These are phyloP conservation scores for Solanum bulbocastanum DNA, from an alignment of 257 asterid genomes.

Conservation along the genomic window DNA sequence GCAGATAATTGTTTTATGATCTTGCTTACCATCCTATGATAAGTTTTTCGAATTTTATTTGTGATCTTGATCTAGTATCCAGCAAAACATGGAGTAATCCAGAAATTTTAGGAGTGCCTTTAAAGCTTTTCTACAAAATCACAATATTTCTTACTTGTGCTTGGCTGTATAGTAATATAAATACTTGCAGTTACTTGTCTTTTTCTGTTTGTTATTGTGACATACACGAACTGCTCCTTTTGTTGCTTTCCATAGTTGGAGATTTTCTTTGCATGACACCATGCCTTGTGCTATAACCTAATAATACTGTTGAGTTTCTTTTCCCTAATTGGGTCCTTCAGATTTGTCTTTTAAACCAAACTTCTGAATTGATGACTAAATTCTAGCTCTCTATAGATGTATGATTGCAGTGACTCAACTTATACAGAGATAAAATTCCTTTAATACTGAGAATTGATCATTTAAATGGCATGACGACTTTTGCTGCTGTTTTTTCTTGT, in stretches of 20 bases:
- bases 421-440: neutral
- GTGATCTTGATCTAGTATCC: neutral
- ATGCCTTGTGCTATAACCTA: neutral
- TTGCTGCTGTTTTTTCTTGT: neutral
- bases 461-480: neutral
- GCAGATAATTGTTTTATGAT: neutral
- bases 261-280: neutral
- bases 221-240: neutral
- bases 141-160: neutral
- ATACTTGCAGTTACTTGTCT: neutral
- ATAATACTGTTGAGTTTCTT: neutral
- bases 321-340: neutral
- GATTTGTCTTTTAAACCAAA: neutral
- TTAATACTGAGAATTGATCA: neutral
- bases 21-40: neutral
- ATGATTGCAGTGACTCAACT: neutral
- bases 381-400: neutral
- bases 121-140: neutral
- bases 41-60: neutral
- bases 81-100: neutral
- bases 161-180: neutral
- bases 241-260: neutral
- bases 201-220: neutral
- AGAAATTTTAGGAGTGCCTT: neutral
- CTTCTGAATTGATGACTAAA: neutral